Conservation (phyloP, 495 filamentous ascomycete species). For the Aspergillus nidulans region DNA sequence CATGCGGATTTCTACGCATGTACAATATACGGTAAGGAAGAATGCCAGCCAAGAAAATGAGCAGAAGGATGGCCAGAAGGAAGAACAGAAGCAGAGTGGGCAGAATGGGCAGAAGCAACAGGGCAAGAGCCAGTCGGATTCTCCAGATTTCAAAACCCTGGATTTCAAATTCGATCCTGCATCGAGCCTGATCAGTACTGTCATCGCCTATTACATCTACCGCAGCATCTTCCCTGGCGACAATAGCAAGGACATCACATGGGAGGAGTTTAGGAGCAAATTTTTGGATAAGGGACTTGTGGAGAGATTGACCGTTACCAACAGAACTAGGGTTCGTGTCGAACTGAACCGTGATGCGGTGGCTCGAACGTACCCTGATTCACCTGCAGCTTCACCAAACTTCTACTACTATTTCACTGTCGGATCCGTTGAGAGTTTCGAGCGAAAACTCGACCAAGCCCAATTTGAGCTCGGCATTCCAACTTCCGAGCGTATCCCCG, state of each 20-base stretch:
- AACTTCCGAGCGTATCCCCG: conserved; percentile 77
- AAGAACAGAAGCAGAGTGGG: conserved; percentile 8
- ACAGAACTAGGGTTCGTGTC: conserved; percentile 69
- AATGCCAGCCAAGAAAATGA: conserved; percentile 43
- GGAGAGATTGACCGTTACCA: conserved; percentile 81
- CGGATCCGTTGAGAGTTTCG: conserved; percentile 89
- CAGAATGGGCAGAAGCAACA: conserved; percentile 15
- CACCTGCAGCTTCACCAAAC: conserved; percentile 60
- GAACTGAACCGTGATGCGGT: conserved; percentile 81
- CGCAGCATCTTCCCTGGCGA: conserved; percentile 62
- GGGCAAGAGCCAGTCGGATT: conserved; percentile 32
- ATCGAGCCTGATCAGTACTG: conserved; percentile 49
- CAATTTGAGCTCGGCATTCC: conserved; percentile 85
- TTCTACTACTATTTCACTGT: conserved; percentile 94
- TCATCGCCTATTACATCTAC: conserved; percentile 61
- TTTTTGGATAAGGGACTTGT: conserved; percentile 96
- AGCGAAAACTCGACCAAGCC: conserved; percentile 78
- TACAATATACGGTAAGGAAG: conserved; percentile 36
- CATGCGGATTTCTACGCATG: conserved; percentile 30
- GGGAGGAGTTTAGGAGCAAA: conserved; percentile 89
- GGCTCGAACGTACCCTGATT: conserved; percentile 74
- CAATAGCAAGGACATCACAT: conserved; percentile 77
- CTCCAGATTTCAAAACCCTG: conserved; percentile 28
- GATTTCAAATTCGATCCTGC: conserved; percentile 54
- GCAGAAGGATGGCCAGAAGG: conserved; percentile 34